phyloP scores from a whole-genome alignment of 2,329 filamentous ascomycete species.

The Lecanicillium sp. region DNA sequence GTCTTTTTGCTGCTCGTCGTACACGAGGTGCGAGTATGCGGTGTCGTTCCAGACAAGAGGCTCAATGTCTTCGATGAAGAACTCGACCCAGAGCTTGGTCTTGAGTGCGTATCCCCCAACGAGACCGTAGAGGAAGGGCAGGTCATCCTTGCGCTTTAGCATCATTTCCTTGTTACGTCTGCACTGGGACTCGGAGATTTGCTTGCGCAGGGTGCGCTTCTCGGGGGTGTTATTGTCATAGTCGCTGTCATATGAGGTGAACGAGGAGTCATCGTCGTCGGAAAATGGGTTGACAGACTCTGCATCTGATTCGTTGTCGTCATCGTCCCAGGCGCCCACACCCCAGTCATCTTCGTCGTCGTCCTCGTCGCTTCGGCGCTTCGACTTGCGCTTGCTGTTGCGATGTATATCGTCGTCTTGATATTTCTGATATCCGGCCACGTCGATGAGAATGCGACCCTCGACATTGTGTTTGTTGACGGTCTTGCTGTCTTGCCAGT shows the following conservation, averaged over 20 bases:
- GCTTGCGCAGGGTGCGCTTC: slow-evolving; percentile 16
- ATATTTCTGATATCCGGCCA: slow-evolving; percentile 37
- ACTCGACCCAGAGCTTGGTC: slow-evolving; percentile 38
- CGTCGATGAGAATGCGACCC: slow-evolving; percentile 34
- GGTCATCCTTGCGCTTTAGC: slow-evolving; percentile 30
- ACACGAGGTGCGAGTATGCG: slow-evolving; percentile 41
- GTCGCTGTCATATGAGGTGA: not conserved
- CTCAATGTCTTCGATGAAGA: slow-evolving; percentile 36
- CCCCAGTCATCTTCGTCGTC: slow-evolving; percentile 11
- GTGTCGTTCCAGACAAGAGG: slow-evolving; percentile 39
- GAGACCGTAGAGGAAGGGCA: slow-evolving; percentile 36
- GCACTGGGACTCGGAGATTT: slow-evolving; percentile 29
- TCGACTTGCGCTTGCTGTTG: slow-evolving; percentile 26
- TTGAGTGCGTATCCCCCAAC: slow-evolving; percentile 40
- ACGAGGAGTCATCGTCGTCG: not conserved
- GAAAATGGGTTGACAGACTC: slow-evolving; percentile 5
- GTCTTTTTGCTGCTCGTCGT: slow-evolving; percentile 41
- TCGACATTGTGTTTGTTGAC: slow-evolving; percentile 33
- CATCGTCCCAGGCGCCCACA: slow-evolving; percentile 11
- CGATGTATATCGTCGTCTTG: slow-evolving; percentile 18
- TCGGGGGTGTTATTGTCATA: slow-evolving; percentile 13
- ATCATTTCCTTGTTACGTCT: slow-evolving; percentile 34
- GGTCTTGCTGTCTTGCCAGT: slow-evolving; percentile 15
- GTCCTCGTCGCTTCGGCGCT: slow-evolving; percentile 8
- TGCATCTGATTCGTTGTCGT: not conserved